A percentile compares a stretch with the other conserved stretches of the same genome.
phyloP scores from a whole-genome alignment of 1,284 basidiomycete species.

The Papiliotrema fonsecae region DNA sequence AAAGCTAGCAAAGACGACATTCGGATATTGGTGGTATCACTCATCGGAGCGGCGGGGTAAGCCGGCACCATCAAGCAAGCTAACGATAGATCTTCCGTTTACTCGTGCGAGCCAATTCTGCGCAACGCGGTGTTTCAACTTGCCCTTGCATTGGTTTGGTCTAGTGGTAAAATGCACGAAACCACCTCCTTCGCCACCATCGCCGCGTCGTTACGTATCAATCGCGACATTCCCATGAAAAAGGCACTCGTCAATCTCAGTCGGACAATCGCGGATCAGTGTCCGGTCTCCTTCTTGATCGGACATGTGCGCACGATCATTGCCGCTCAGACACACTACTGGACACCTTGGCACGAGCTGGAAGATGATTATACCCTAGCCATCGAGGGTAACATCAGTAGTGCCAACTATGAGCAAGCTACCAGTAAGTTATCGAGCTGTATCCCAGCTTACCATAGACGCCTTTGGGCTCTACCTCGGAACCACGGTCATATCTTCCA shows the following conservation, averaged over 20 bases:
- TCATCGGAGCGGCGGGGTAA: constrained; percentile 28
- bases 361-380: constrained; percentile 5
- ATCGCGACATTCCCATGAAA: constrained; percentile 8
- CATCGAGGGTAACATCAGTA: constrained; percentile 16
- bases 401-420: constrained; percentile 29
- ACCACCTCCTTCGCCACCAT: constrained; percentile 19
- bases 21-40: constrained; percentile 16
- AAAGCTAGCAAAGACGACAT: constrained; percentile 13
- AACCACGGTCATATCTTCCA: constrained; percentile 9
- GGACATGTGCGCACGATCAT: constrained; percentile 13
- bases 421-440: constrained; percentile 12
- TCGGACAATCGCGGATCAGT: constrained; percentile 4
- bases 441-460: constrained; percentile 8
- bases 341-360: constrained; percentile 10
- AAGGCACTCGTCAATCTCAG: constrained; percentile 1
- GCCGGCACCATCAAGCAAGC: neutral
- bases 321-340: constrained; percentile 13
- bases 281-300: constrained; percentile 14
- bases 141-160: constrained; percentile 19
- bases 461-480: constrained; percentile 20
- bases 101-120: constrained; percentile 14
- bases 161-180: constrained; percentile 13
- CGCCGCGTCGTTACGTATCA: constrained; percentile 14
- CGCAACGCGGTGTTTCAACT: constrained; percentile 15
- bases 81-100: constrained; percentile 17